A percentile compares a stretch with the other conserved stretches of the same genome.
These are phyloP conservation scores for Cenchrus americanus DNA, from an alignment of 176 grass and related monocot species.

Conservation along the genomic window DNA sequence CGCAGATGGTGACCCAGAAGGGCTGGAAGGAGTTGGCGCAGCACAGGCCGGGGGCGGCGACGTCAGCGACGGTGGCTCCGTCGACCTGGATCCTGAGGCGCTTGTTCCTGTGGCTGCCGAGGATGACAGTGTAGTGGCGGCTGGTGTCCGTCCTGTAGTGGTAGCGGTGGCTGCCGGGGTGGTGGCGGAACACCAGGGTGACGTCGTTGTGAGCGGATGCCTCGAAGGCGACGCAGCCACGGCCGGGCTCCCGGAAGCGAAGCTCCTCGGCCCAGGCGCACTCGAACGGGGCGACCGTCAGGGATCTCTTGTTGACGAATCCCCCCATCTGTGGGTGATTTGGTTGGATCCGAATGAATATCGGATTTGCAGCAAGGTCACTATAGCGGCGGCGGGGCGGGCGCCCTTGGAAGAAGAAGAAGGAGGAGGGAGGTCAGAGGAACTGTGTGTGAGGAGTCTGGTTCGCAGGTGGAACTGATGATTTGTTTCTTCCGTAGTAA, in stretches of 20 bases:
- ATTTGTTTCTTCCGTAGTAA: no score
- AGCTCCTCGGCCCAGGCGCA: slow-evolving; percentile 86
- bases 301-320: slow-evolving; percentile 49
- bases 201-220: slow-evolving; percentile 94
- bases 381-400: no score
- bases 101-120: slow-evolving; percentile 94
- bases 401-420: no score
- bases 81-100: slow-evolving; percentile 90
- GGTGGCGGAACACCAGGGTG: slow-evolving; percentile 86
- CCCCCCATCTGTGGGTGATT: no score
- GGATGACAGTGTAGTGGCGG: slow-evolving; percentile 80
- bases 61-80: slow-evolving; percentile 77
- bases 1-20: slow-evolving; percentile 94
- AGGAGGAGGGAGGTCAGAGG: no score
- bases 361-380: no score
- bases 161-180: slow-evolving; percentile 80
- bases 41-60: slow-evolving; percentile 72
- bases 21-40: slow-evolving; percentile 84
- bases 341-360: no score
- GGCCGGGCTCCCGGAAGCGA: slow-evolving; percentile 70
- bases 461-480: no score
- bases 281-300: slow-evolving; percentile 87
- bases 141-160: slow-evolving; percentile 88
- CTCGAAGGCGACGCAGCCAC: slow-evolving; percentile 85
- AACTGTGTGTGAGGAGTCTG: no score